phyloP scores from a whole-genome alignment of 768 basidiomycete species.

The Rhizopogon sp. region DNA sequence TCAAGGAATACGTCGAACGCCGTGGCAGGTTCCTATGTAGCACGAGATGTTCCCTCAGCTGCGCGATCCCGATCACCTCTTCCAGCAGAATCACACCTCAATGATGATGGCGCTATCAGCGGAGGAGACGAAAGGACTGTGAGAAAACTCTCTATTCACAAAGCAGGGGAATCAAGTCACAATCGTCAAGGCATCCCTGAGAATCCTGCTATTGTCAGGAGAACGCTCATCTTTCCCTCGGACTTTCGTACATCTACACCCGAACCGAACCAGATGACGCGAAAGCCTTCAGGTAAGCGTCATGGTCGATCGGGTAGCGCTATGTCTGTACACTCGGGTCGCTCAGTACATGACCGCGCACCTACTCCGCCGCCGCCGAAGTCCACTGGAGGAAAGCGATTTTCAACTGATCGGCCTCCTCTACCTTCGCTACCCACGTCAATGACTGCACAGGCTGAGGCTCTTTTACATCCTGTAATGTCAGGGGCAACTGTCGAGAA shows the following conservation, averaged over 20 bases:
- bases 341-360: conserved; percentile 75
- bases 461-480: conserved; percentile 35
- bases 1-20: conserved; percentile 39
- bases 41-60: conserved; percentile 9
- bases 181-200: conserved; percentile 30
- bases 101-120: conserved; percentile 23
- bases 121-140: conserved; percentile 19
- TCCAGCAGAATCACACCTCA: conserved; percentile 20
- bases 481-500: conserved; percentile 49
- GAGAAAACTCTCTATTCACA: conserved; percentile 22
- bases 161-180: conserved; percentile 18
- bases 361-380: conserved; percentile 85
- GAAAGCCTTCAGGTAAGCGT: conserved; percentile 43
- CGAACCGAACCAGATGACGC: conserved; percentile 50
- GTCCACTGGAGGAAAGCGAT: conserved; percentile 46
- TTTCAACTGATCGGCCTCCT: conserved; percentile 66
- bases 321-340: conserved; percentile 53
- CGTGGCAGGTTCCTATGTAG: conserved; percentile 17
- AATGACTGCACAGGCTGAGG: conserved; percentile 36
- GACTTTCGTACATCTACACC: conserved; percentile 54
- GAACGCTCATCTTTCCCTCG: conserved; percentile 77
- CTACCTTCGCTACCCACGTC: conserved; percentile 59
- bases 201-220: conserved; percentile 53
- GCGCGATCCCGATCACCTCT: conserved; percentile 15
- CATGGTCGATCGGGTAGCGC: conserved; percentile 63